Conservation (phyloP, 1,139 yeast genomes). For the Hansenula lynferdii region DNA sequence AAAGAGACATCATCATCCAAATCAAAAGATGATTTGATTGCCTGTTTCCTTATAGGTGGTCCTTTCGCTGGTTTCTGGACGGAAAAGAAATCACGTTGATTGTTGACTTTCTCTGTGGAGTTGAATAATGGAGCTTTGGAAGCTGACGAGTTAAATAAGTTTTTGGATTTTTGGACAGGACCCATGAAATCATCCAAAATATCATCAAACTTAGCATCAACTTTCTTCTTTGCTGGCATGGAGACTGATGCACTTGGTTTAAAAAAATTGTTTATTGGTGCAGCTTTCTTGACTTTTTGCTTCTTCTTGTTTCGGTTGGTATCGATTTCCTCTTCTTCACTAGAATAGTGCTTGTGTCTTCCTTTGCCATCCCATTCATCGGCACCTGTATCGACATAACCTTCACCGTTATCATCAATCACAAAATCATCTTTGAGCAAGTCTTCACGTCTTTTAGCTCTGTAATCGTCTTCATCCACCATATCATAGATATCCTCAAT, state of each 20-base stretch:
- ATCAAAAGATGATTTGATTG: conserved; percentile 4
- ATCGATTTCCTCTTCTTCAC: conserved; percentile 25
- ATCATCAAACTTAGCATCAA: conserved; percentile 38
- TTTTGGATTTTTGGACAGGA: conserved; percentile 11
- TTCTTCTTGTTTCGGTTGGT: conserved; percentile 26
- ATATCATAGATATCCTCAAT: conserved; percentile 71
- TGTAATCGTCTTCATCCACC: conserved; percentile 75
- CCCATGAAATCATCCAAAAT: conserved; percentile 39
- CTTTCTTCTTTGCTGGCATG: conserved; percentile 25
- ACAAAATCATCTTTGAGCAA: conserved; percentile 88
- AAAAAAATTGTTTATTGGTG: conserved; percentile 52
- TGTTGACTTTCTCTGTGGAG: conserved; percentile 12
- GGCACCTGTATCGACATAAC: conserved; percentile 84
- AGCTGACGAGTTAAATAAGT: conserved; percentile 7
- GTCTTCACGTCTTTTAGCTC: conserved; percentile 73
- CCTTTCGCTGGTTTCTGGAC: conserved; percentile 7
- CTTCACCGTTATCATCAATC: conserved; percentile 61
- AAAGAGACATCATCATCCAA: conserved; percentile 16
- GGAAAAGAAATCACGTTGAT: conserved; percentile 12
- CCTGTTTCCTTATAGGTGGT: conserved; percentile 6
- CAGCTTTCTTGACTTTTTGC: conserved; percentile 41
- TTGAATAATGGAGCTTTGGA: conserved; percentile 14
- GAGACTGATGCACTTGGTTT: conserved; percentile 29
- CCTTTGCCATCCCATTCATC: conserved; percentile 62
- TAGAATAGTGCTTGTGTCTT: conserved; percentile 22